These are phyloP conservation scores for Akanthomyces dipterigenus DNA, from an alignment of 2,329 filamentous ascomycete species.

Conservation along the genomic window DNA sequence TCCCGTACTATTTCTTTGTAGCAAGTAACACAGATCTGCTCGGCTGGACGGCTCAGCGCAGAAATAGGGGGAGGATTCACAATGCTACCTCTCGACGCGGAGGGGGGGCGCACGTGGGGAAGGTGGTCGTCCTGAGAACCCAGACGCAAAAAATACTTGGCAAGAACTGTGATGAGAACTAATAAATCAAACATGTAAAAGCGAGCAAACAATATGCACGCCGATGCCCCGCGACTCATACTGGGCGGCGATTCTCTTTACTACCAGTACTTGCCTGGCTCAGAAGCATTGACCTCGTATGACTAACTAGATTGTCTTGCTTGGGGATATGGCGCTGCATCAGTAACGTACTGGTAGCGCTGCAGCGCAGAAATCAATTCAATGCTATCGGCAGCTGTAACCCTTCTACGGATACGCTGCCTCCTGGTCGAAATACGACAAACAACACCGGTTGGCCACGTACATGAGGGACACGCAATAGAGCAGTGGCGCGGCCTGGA, in stretches of 20 bases:
- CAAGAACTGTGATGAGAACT: neutral
- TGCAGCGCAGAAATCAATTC: neutral
- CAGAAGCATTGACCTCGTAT: neutral
- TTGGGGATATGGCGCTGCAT: neutral
- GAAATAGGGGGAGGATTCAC: constrained; percentile 3
- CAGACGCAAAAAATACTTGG: neutral
- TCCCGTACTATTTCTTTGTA: neutral
- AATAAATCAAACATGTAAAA: too few species aligned
- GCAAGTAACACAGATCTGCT: neutral
- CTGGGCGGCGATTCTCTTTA: too few species aligned
- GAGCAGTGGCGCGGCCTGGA: neutral
- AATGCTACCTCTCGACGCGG: neutral
- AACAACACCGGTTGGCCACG: neutral
- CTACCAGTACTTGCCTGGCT: too few species aligned
- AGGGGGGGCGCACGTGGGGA: constrained; percentile 10
- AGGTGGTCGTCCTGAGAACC: constrained; percentile 1
- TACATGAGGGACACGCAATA: neutral
- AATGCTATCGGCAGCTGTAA: neutral
- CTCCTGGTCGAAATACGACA: neutral
- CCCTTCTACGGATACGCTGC: neutral
- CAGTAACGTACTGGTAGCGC: neutral
- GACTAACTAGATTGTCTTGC: neutral
- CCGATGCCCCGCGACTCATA: too few species aligned
- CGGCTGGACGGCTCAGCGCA: neutral
- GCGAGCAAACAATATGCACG: too few species aligned